These are phyloP conservation scores for Byssochlamys sp. DNA, from an alignment of 2,329 filamentous ascomycete genomes.

Conservation along the genomic window DNA sequence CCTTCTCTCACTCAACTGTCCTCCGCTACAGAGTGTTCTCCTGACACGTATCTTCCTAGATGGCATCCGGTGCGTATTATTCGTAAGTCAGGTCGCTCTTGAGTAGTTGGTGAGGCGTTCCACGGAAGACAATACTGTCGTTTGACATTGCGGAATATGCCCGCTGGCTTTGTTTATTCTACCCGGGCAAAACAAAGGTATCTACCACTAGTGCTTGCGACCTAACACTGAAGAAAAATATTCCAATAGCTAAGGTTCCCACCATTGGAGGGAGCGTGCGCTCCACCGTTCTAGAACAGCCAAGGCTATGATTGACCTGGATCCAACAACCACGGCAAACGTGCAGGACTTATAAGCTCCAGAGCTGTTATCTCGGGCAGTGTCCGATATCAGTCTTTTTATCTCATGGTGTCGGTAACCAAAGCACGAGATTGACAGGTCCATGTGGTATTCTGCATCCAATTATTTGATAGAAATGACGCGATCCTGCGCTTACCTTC, in stretches of 20 bases:
- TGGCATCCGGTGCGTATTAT: background rate
- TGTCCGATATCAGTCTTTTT: background rate
- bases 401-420: background rate
- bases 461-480: background rate
- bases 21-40: background rate
- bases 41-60: background rate
- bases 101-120: background rate
- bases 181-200: background rate
- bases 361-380: background rate
- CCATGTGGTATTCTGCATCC: background rate
- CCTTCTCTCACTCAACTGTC: background rate
- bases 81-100: background rate
- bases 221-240: background rate
- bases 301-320: background rate
- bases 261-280: background rate
- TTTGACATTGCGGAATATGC: background rate
- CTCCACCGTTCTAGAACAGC: background rate
- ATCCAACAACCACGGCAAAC: background rate
- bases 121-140: background rate
- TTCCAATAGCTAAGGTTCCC: background rate
- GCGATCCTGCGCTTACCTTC: background rate
- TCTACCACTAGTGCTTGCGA: background rate
- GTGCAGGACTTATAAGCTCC: background rate
- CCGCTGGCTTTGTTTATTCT: background rate
- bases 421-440: background rate